Conservation (phyloP, 495 filamentous ascomycete genomes). For the Neurospora sp. region DNA sequence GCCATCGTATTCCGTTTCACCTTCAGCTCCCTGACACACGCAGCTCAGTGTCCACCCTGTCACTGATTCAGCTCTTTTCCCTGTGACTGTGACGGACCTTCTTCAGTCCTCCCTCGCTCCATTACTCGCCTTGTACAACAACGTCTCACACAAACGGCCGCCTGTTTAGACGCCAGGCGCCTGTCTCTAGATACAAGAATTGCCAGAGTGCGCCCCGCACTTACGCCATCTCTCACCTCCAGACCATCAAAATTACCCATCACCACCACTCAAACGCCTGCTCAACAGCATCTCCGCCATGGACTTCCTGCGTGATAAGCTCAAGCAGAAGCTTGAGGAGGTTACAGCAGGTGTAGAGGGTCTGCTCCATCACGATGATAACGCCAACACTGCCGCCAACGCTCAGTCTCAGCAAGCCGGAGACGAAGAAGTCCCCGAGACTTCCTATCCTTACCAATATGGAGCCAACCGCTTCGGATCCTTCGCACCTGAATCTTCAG, state of each 20-base stretch:
- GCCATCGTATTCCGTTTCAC: not conserved
- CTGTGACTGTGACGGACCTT: not conserved
- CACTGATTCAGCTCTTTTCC: not conserved
- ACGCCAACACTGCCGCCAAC: not conserved
- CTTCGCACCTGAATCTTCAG: slow-evolving; percentile 79
- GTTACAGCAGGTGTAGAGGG: not conserved
- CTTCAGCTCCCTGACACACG: not conserved
- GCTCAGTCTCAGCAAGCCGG: not conserved
- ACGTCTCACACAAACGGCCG: not conserved
- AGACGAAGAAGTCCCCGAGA: not conserved
- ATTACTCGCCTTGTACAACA: not conserved
- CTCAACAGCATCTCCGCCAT: slow-evolving; percentile 3
- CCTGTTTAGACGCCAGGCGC: not conserved
- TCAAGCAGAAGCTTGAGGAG: slow-evolving; percentile 6
- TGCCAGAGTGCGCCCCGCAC: not conserved
- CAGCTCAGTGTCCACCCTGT: not conserved
- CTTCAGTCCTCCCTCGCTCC: not conserved
- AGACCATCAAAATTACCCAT: not conserved
- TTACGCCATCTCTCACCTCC: not conserved
- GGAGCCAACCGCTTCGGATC: slow-evolving; percentile 64
- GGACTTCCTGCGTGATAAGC: slow-evolving; percentile 9
- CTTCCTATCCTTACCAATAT: slow-evolving; percentile 15
- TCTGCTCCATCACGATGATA: not conserved
- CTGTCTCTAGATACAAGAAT: not conserved
- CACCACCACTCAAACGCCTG: not conserved